Evolutionary conservation across 208 protist genomes (phyloP).

Genomic region (Crithidia thermophila): DNA sequence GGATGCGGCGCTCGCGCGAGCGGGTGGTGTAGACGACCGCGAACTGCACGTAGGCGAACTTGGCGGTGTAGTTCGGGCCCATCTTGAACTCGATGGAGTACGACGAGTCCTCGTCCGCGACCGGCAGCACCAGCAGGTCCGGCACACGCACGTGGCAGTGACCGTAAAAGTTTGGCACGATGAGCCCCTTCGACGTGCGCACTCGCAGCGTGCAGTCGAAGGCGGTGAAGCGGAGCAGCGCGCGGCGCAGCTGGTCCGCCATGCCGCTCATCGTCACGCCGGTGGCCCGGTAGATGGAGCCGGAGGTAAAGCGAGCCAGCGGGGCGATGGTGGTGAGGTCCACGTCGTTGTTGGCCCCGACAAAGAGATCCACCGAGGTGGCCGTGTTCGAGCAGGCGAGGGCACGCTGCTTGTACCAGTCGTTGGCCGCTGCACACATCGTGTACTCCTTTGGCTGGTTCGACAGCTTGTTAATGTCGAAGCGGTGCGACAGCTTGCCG

Average conservation of each 20-base stretch:
- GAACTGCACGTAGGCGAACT: slow-evolving; percentile 85
- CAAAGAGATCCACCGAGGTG: slow-evolving; percentile 94
- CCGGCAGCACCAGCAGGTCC: slow-evolving; percentile 96
- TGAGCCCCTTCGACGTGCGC: slow-evolving; percentile 85
- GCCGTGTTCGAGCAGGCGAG: slow-evolving; percentile 91
- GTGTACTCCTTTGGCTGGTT: slow-evolving; percentile 88
- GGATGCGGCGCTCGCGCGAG: slow-evolving; percentile 79
- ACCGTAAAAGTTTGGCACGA: slow-evolving; percentile 92
- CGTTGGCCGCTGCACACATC: slow-evolving; percentile 79
- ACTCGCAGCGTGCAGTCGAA: slow-evolving; percentile 97
- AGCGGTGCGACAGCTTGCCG: slow-evolving; percentile 85
- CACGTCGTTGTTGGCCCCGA: slow-evolving; percentile 65
- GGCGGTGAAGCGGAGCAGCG: slow-evolving; percentile 89
- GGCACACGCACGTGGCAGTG: slow-evolving; percentile 96
- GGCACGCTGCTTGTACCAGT: slow-evolving; percentile 97
- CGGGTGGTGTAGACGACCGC: slow-evolving; percentile 82
- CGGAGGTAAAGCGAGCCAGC: slow-evolving; percentile 81
- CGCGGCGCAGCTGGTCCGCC: slow-evolving; percentile 59
- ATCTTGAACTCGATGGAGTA: slow-evolving; percentile 84
- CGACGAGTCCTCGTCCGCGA: slow-evolving; percentile 90
- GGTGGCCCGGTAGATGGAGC: slow-evolving; percentile 66
- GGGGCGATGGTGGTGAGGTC: slow-evolving; percentile 93
- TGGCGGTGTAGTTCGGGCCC: slow-evolving; percentile 48
- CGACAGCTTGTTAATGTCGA: slow-evolving; percentile 79
- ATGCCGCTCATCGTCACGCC: slow-evolving; percentile 66